Conservation (phyloP, 768 basidiomycete species). For the Suillus bovinus region DNA sequence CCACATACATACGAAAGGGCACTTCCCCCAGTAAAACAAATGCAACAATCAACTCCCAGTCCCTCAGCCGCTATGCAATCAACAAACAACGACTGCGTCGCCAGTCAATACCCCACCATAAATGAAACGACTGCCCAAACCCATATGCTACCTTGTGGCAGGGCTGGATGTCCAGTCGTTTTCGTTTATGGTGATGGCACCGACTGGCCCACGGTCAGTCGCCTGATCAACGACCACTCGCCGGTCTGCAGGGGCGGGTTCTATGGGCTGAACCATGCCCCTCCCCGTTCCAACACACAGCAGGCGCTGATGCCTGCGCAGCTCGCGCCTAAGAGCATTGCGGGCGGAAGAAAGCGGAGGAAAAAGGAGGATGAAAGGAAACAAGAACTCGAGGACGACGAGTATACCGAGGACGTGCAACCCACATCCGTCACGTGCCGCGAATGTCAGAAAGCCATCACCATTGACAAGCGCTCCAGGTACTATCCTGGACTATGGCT, state of each 20-base stretch:
- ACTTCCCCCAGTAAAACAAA: neutral
- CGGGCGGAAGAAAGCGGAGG: slow-evolving; percentile 27
- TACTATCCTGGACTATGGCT: neutral
- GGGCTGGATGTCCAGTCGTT: slow-evolving; percentile 16
- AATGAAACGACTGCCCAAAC: neutral
- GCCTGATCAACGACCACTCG: neutral
- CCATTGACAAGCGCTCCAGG: slow-evolving; percentile 32
- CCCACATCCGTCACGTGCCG: slow-evolving; percentile 29
- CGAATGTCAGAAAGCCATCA: slow-evolving; percentile 30
- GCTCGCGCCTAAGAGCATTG: neutral
- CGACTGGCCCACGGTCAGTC: neutral
- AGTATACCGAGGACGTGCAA: slow-evolving; percentile 15
- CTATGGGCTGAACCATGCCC: neutral
- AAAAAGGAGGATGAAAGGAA: slow-evolving; percentile 30
- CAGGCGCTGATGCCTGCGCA: neutral
- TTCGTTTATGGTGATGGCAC: slow-evolving; percentile 28
- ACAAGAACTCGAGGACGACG: slow-evolving; percentile 30
- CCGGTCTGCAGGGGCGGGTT: neutral
- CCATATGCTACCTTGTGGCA: slow-evolving; percentile 9
- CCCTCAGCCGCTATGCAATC: neutral
- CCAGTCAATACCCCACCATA: neutral
- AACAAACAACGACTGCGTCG: neutral
- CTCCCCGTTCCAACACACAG: neutral
- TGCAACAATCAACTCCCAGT: neutral
- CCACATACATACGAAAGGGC: neutral